Base-by-base conservation (phyloP, 768 basidiomycete species). In the Aureoboletus auriporus region DNA sequence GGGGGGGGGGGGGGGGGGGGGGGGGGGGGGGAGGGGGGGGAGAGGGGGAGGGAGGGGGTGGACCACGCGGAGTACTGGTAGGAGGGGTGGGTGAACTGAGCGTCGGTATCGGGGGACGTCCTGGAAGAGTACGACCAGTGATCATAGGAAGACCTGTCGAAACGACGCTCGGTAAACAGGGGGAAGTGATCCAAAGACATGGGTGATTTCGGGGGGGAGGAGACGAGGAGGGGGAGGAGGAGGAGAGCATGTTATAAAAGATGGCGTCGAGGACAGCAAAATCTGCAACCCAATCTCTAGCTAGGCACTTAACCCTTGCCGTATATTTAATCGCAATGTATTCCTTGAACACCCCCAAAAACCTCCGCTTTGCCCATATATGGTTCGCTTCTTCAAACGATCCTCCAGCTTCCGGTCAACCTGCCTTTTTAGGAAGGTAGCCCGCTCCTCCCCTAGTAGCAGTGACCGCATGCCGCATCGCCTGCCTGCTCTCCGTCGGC, bases 161-260 rank as follows among this genome's bases (percentile, higher is more conserved):
- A 67, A 49, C 65, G 65, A 52, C 67, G 58, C 8, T 67, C 65
- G 8, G 60, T 6, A 38, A 67, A 65, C n/a, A 66, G 35, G 42
- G 65, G 46, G 17, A 68, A 65, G 26, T 66, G 65, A 67, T 66
- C 65, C 56, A 66, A 50, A 1, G 65, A 66, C 67, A 66, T 66
- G 39, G n/a, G 36, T 36, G 49, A 60, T 52, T 23, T 23, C 53
- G 47, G n/a, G 26, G 17, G 42, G 46, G n/a, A 26, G 38, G 47
- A 50, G 47, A 52, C 38, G 53, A 46, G 54, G 35, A 51, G 48
- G 35, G 55, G 52, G 42, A 49, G 27, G 17, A 26, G 49, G 57
- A 51, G 51, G 47, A 8, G 31, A 2, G 20, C 20, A 45, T 4
- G 47, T 60, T 64, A 63, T 67, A 63, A 63, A 31, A 60, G 66